phyloP scores from a whole-genome alignment of 176 grass and related monocot species.

The Pontederia paniculata region DNA sequence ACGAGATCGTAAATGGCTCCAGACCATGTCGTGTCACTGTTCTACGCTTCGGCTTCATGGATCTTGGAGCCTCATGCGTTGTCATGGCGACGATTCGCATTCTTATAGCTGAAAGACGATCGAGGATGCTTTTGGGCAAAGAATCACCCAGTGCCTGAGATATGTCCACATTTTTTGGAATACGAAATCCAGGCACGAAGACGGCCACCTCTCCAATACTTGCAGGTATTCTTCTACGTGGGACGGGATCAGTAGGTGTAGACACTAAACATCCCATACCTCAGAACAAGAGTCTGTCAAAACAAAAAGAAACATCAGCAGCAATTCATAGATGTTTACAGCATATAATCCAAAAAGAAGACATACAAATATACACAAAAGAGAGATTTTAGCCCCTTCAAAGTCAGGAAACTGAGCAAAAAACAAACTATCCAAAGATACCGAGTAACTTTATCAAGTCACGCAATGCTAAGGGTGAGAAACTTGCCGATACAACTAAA shows the following conservation, averaged over 20 bases:
- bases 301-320: neutral
- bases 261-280: slow-evolving; percentile 72
- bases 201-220: slow-evolving; percentile 87
- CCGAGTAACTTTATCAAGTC: no score
- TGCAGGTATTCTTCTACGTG: slow-evolving; percentile 32
- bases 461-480: no score
- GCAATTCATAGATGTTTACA: no score
- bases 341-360: no score
- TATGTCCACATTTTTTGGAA: slow-evolving; percentile 49
- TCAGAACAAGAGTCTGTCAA: neutral
- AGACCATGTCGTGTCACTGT: slow-evolving; percentile 59
- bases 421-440: no score
- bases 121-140: slow-evolving; percentile 30
- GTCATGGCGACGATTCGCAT: slow-evolving; percentile 47
- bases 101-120: slow-evolving; percentile 34
- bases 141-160: slow-evolving; percentile 31
- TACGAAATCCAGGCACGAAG: slow-evolving; percentile 49
- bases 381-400: no score
- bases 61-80: slow-evolving; percentile 37
- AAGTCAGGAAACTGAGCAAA: no score
- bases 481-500: no score
- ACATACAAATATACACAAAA: no score
- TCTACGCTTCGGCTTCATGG: slow-evolving; percentile 40
- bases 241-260: slow-evolving; percentile 30
- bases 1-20: slow-evolving; percentile 8